A percentile compares a stretch with the other conserved stretches of the same genome.
These are phyloP conservation scores for Blumeria graminis DNA, from an alignment of 2,329 filamentous ascomycete genomes.

Conservation along the genomic window DNA sequence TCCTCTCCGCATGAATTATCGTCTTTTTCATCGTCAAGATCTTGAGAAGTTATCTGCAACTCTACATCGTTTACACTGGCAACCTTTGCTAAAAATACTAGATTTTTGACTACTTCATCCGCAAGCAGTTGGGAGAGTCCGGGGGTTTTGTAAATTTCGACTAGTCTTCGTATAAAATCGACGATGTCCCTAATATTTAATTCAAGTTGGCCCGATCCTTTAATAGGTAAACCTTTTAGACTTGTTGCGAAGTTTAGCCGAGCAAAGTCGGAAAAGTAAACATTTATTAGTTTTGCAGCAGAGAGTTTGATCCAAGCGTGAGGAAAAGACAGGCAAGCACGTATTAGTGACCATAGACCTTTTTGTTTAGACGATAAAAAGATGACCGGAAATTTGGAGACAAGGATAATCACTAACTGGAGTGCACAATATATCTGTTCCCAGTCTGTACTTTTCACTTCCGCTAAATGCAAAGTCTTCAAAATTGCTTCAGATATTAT, in stretches of 20 bases:
- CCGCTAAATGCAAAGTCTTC: constrained; percentile 25
- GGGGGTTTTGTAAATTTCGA: constrained; percentile 32
- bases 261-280: constrained; percentile 62
- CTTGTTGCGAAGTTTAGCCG: constrained; percentile 30
- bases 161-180: constrained; percentile 26
- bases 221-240: constrained; percentile 32
- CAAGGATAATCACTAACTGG: constrained; percentile 41
- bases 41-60: neutral
- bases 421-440: constrained; percentile 55
- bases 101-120: constrained; percentile 52
- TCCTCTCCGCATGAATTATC: constrained; percentile 17
- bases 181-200: constrained; percentile 40
- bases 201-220: constrained; percentile 45
- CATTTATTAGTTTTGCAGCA: constrained; percentile 46
- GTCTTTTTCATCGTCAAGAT: constrained; percentile 10
- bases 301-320: constrained; percentile 54
- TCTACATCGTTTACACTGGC: constrained; percentile 33
- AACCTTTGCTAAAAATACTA: constrained; percentile 55
- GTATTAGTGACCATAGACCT: constrained; percentile 46
- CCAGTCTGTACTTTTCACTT: constrained; percentile 34
- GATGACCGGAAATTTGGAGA: constrained; percentile 36
- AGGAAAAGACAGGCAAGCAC: constrained; percentile 44
- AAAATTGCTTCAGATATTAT: constrained; percentile 28
- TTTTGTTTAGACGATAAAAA: constrained; percentile 35
- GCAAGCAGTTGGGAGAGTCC: constrained; percentile 52